phyloP scores from a whole-genome alignment of 2,329 filamentous ascomycete species.

The Arthrobotrys iridis region DNA sequence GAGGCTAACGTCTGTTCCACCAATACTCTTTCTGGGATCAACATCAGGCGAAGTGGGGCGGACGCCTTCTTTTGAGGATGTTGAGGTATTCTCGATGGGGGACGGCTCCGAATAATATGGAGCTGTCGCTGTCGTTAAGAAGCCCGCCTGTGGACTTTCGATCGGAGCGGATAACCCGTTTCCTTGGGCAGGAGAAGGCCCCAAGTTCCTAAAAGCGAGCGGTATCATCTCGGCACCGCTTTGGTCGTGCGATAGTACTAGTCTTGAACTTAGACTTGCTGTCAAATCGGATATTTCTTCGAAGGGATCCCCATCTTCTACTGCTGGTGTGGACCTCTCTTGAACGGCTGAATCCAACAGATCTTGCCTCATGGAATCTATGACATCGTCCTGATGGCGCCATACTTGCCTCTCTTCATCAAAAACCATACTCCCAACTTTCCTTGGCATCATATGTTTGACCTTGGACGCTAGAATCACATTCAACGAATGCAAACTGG shows the following conservation, averaged over 20 bases:
- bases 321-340: neutral
- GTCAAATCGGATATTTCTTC: conserved; percentile 48
- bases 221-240: neutral
- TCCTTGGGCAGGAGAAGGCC: neutral
- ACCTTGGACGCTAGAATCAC: conserved; percentile 45
- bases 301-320: conserved; percentile 30
- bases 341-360: neutral
- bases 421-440: conserved; percentile 48
- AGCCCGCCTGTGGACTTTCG: neutral
- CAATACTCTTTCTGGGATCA: conserved; percentile 26
- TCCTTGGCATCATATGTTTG: conserved; percentile 50
- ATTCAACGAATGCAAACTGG: conserved; percentile 39
- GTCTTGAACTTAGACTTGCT: conserved; percentile 15
- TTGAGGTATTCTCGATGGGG: neutral
- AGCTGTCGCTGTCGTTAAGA: neutral
- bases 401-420: conserved; percentile 40
- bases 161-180: neutral
- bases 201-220: neutral
- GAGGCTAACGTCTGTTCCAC: neutral
- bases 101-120: neutral
- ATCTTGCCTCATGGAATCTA: conserved; percentile 4
- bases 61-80: conserved; percentile 5
- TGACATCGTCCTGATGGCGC: conserved; percentile 13
- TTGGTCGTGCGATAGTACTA: neutral
- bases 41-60: conserved; percentile 30